A percentile compares a stretch with the other conserved stretches of the same genome.
phyloP scores from a whole-genome alignment of 768 basidiomycete genomes.

The Jaapia argillacea region DNA sequence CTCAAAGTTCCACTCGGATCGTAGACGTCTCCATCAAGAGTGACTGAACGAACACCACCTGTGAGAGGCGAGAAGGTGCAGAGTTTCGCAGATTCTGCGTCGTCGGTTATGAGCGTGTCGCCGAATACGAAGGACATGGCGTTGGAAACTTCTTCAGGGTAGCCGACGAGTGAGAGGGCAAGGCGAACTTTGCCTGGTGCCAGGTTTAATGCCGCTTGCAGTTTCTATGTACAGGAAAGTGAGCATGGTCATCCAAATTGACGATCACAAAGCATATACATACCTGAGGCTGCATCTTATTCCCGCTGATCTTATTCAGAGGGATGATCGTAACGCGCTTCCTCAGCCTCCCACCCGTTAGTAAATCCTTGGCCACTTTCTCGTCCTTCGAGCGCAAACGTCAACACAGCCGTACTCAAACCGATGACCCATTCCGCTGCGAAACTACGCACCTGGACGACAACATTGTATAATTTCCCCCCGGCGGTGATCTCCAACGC shows the following conservation, averaged over 20 bases:
- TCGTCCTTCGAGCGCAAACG: no score
- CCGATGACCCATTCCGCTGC: no score
- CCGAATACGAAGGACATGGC: constrained; percentile 94
- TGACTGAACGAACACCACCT: constrained; percentile 73
- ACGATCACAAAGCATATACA: constrained; percentile 2
- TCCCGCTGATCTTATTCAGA: constrained; percentile 78
- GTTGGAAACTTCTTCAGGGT: constrained; percentile 67
- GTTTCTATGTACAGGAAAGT: constrained; percentile 44
- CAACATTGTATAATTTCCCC: constrained; percentile 83
- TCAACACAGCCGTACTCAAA: no score
- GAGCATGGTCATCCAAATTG: not conserved
- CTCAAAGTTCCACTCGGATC: constrained; percentile 92
- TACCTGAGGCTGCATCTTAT: constrained; percentile 41
- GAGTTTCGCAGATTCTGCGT: constrained; percentile 74
- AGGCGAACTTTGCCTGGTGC: constrained; percentile 75
- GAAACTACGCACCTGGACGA: no score
- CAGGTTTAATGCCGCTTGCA: constrained; percentile 57
- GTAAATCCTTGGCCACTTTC: constrained; percentile 72
- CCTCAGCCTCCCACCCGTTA: constrained; percentile 69
- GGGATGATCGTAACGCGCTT: constrained; percentile 93
- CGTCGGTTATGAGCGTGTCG: constrained; percentile 85
- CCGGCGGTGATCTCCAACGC: constrained; percentile 93
- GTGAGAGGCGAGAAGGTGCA: constrained; percentile 75
- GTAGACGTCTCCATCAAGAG: constrained; percentile 91
- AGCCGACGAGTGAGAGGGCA: constrained; percentile 85